Evolutionary conservation across 2,329 filamentous ascomycete genomes (phyloP), one percentile per base, ranked within the genome.

Genomic region (Fusarium piperis): DNA sequence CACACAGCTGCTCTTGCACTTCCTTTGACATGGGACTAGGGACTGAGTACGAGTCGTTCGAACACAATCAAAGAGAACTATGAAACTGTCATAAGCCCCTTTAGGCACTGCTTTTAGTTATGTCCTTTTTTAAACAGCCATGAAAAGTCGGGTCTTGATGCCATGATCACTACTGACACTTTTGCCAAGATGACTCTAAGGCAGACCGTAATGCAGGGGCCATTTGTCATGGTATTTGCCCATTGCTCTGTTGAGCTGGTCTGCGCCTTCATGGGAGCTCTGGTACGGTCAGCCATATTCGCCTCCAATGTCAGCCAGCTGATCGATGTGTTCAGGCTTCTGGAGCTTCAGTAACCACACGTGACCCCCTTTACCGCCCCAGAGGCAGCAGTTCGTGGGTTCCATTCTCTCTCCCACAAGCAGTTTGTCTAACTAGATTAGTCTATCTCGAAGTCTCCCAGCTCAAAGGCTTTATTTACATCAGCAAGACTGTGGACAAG

Each of bases 151-250:
- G 6, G 5, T 28, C 26, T 28, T 28, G 26, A 9, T 18, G n/a
- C 36, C 11, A 12, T 39, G n/a, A 39, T 18, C 18, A 39, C 36
- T n/a, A 39, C 36, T 39, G 12, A 39, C n/a, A 6, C 36, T 39
- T 39, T 18, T 18, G n/a, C 36, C n/a, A 39, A 39, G 6, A 3
- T 18, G 36, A 39, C 6, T 39, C 36, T 39, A 18, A 18, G 36
- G 36, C 12, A 6, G n/a, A 11, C 36, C 36, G 36, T 39, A 39
- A 10, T 18, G 12, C 26, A 28, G 26, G 26, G 26, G 8, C 26
- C 26, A 28, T 39, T 39, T 4, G 94, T 97, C 76, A 97, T 97
- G 93, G 93, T 96, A 72, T 98, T 91, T 79, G 94, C 94, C 59
- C 89, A 97, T 81, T 90, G 95, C 64, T 90, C 72, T 44, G 94